phyloP scores from a whole-genome alignment of 2,329 filamentous ascomycete genomes.

The Sclerotinia minor region DNA sequence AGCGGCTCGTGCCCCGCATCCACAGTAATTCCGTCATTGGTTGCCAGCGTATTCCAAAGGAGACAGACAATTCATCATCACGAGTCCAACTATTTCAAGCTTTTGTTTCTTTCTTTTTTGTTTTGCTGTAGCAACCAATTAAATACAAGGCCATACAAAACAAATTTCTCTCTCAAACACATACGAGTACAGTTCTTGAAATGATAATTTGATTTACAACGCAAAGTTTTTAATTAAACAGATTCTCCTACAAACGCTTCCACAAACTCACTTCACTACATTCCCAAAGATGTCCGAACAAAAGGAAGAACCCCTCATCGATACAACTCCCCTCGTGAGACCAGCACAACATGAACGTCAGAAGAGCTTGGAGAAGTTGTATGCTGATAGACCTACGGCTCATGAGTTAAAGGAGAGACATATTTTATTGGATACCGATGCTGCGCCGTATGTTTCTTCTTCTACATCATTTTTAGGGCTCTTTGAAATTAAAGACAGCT shows the following conservation, averaged over 20 bases:
- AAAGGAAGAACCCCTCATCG: constrained; percentile 31
- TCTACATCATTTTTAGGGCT: not conserved
- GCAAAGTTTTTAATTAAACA: not conserved
- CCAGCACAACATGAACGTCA: constrained; percentile 51
- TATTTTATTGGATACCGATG: constrained; percentile 66
- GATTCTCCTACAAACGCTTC: too few species aligned
- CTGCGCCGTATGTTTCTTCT: constrained; percentile 57
- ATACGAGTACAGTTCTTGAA: not conserved
- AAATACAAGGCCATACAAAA: not conserved
- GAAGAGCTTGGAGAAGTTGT: constrained; percentile 72
- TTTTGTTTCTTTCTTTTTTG: not conserved
- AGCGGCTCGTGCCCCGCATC: constrained; percentile 10
- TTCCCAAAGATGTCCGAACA: constrained; percentile 29
- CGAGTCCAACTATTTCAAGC: not conserved
- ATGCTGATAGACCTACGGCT: constrained; percentile 66
- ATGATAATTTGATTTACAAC: not conserved
- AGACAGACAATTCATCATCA: not conserved
- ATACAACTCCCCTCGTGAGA: constrained; percentile 56
- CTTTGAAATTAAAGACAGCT: too few species aligned
- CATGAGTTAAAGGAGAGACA: constrained; percentile 68
- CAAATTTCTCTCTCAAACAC: not conserved
- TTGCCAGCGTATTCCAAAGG: not conserved
- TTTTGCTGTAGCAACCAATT: not conserved
- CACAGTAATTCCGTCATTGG: constrained; percentile 6
- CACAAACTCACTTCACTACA: not conserved